phyloP scores from a whole-genome alignment of 768 basidiomycete genomes.

The Tulasnella sp. region DNA sequence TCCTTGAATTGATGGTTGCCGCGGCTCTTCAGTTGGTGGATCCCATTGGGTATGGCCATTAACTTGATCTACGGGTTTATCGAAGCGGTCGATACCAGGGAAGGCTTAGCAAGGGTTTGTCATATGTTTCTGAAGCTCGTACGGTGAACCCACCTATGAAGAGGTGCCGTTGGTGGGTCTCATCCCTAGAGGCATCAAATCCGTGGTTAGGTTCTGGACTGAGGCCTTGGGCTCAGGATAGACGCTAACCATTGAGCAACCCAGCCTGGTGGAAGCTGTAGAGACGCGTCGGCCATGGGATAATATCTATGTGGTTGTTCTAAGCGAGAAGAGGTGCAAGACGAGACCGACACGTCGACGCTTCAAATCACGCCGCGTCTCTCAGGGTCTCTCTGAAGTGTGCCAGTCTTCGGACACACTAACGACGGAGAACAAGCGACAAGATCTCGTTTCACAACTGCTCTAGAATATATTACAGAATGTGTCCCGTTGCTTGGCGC shows the following conservation, averaged over 20 bases:
- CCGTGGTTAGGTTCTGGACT: conserved; percentile 19
- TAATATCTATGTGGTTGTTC: too few species aligned
- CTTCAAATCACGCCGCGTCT: too few species aligned
- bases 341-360: too few species aligned
- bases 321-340: too few species aligned
- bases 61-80: conserved; percentile 52
- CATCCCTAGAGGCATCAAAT: conserved; percentile 48
- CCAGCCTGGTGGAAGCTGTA: conserved; percentile 80
- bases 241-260: conserved; percentile 73
- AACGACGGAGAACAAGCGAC: too few species aligned
- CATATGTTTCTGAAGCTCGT: neutral
- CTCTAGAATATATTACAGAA: too few species aligned
- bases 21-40: conserved; percentile 40
- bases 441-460: too few species aligned
- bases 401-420: too few species aligned
- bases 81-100: conserved; percentile 5
- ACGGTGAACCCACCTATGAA: conserved; percentile 64
- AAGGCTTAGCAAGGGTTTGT: neutral
- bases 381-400: too few species aligned
- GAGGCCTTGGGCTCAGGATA: neutral
- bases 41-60: conserved; percentile 88
- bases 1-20: conserved; percentile 37
- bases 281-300: conserved; percentile 1
- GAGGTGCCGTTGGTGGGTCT: conserved; percentile 65
- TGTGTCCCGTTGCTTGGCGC: too few species aligned